Percentiles rank a stretch among this genome's conserved stretches.
These are phyloP conservation scores for Arabidopsis suecica DNA, from an alignment of 345 rosid genomes.

Conservation along the genomic window DNA sequence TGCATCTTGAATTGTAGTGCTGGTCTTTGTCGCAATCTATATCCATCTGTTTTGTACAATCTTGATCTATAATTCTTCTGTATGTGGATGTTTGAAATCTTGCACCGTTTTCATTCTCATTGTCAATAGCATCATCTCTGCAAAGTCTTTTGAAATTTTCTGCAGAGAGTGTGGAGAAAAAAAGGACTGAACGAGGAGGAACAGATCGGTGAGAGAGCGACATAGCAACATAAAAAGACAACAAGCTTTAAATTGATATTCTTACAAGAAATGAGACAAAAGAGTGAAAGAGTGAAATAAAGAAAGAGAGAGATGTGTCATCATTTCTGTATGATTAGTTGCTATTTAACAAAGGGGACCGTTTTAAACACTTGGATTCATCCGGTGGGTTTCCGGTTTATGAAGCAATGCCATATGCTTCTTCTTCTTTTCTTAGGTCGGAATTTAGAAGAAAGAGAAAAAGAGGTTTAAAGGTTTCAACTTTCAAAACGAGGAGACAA, in stretches of 20 bases:
- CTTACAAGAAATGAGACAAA: conserved; percentile 38
- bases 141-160: conserved; percentile 1
- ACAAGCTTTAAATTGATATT: conserved; percentile 23
- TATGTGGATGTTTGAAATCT: conserved; percentile 7
- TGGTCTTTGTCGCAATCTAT: conserved; percentile 39
- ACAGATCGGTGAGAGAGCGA: conserved; percentile 48
- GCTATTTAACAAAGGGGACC: conserved; percentile 44
- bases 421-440: neutral
- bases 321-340: conserved; percentile 46
- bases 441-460: neutral
- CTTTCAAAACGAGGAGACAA: conserved; percentile 31
- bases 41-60: conserved; percentile 22
- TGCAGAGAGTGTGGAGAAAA: conserved; percentile 17
- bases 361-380: conserved; percentile 40
- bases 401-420: conserved; percentile 20
- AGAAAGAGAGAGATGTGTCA: conserved; percentile 37
- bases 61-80: conserved; percentile 1
- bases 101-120: conserved; percentile 41
- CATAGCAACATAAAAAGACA: conserved; percentile 34
- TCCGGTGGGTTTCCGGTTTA: conserved; percentile 12
- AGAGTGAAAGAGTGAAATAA: conserved; percentile 31
- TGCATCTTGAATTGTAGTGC: conserved; percentile 20
- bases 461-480: conserved; percentile 6
- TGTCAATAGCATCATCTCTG: conserved; percentile 46
- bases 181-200: conserved; percentile 44